Evolutionary conservation across 371 early-diverging fungal genomes (phyloP).

Genomic region (Saksenaea vasiformis): DNA sequence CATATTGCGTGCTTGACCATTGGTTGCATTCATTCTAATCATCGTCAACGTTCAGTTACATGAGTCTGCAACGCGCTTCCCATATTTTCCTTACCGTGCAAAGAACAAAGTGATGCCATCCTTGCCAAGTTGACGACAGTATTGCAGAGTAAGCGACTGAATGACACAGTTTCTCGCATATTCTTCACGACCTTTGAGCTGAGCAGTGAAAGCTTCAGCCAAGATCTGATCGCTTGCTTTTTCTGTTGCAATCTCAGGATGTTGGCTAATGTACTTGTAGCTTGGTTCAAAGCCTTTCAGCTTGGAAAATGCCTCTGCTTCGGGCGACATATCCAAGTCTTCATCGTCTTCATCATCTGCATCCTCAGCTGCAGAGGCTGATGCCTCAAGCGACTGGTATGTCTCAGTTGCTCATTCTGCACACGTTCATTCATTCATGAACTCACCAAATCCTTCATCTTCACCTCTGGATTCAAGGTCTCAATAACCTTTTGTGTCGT

Average conservation of each 20-base stretch:
- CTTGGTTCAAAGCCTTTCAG: conserved; percentile 68
- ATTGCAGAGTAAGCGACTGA: conserved; percentile 83
- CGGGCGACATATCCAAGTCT: conserved; percentile 59
- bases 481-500: conserved; percentile 58
- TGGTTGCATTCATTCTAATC: conserved; percentile 46
- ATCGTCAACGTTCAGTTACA: too few species aligned
- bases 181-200: conserved; percentile 69
- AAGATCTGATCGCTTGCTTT: conserved; percentile 82
- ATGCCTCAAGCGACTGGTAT: conserved; percentile 10
- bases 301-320: conserved; percentile 64
- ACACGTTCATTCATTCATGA: neutral
- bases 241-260: conserved; percentile 72
- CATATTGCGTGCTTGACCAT: conserved; percentile 67
- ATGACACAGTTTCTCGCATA: conserved; percentile 78
- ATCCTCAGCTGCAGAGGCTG: conserved; percentile 16
- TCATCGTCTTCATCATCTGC: conserved; percentile 49
- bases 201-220: conserved; percentile 82
- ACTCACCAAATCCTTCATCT: conserved; percentile 51
- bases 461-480: conserved; percentile 69
- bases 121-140: conserved; percentile 79
- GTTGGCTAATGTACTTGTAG: conserved; percentile 63
- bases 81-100: conserved; percentile 53
- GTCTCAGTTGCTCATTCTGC: neutral
- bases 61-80: too few species aligned
- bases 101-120: conserved; percentile 90